A percentile compares a stretch with the other conserved stretches of the same genome.
Conservation (phyloP, 495 filamentous ascomycete species). For the Trichodelitschia bisporula region DNA sequence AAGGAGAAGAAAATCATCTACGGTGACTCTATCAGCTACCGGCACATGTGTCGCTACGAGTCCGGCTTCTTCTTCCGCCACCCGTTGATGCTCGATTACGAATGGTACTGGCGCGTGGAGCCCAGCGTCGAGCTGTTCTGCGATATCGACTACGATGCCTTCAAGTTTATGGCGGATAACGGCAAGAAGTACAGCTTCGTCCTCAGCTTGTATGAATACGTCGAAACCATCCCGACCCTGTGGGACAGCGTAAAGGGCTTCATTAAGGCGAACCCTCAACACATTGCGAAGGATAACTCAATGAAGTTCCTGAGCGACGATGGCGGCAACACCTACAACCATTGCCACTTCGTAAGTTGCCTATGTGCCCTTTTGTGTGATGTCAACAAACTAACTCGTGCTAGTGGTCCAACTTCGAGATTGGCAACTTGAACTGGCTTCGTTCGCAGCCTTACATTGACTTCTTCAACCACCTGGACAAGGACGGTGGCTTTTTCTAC, state of each 20-base stretch:
- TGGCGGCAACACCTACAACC: conserved; percentile 63
- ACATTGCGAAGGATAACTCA: conserved; percentile 61
- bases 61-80: conserved; percentile 26
- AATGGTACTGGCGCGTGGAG: conserved; percentile 25
- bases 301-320: conserved; percentile 86
- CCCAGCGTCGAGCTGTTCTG: conserved; percentile 21
- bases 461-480: conserved; percentile 33
- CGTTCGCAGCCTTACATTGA: conserved; percentile 27
- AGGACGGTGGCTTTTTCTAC: conserved; percentile 34
- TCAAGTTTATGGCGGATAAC: conserved; percentile 21
- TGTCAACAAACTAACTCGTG: conserved; percentile 2
- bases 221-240: conserved; percentile 82
- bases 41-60: conserved; percentile 24
- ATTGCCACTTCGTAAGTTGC: conserved; percentile 64
- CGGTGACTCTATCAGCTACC: conserved; percentile 53
- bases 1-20: conserved; percentile 32
- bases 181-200: conserved; percentile 21
- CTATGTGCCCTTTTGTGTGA: neutral
- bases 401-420: conserved; percentile 33
- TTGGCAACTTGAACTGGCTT: conserved; percentile 35
- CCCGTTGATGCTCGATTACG: conserved; percentile 19
- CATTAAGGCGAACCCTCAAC: conserved; percentile 67
- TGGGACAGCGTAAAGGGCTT: conserved; percentile 89
- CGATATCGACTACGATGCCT: conserved; percentile 22
- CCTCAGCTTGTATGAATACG: conserved; percentile 59